Conservation (phyloP, 2,329 filamentous ascomycete species). For the Bipolaris sorokiniana region DNA sequence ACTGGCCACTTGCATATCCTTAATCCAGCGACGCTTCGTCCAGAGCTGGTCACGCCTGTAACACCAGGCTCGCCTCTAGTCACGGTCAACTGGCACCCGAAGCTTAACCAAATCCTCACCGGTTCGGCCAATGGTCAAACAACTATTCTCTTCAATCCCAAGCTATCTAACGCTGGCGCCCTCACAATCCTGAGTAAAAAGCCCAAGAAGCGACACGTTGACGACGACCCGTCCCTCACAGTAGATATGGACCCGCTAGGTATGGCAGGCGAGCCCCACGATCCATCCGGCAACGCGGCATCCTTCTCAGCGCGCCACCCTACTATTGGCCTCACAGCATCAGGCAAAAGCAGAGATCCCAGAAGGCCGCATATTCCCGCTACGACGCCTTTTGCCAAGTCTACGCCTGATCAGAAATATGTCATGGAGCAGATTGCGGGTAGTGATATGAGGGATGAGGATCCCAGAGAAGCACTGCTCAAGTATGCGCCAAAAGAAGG, state of each 20-base stretch:
- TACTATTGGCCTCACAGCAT: slow-evolving; percentile 76
- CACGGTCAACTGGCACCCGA: slow-evolving; percentile 87
- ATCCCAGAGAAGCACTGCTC: slow-evolving; percentile 88
- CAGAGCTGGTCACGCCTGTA: slow-evolving; percentile 87
- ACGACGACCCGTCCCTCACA: slow-evolving; percentile 87
- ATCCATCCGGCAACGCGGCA: slow-evolving; percentile 60
- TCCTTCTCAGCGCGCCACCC: slow-evolving; percentile 67
- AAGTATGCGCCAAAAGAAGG: slow-evolving; percentile 95
- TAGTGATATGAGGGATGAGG: slow-evolving; percentile 92
- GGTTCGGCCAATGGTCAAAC: slow-evolving; percentile 90
- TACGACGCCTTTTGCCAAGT: slow-evolving; percentile 88
- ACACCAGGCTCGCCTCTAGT: slow-evolving; percentile 84
- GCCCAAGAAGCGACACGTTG: slow-evolving; percentile 92
- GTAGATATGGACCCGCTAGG: slow-evolving; percentile 74
- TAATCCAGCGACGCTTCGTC: slow-evolving; percentile 85
- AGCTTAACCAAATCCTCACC: slow-evolving; percentile 94
- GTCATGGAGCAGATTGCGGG: slow-evolving; percentile 88
- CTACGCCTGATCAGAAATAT: slow-evolving; percentile 85
- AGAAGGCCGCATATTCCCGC: slow-evolving; percentile 82
- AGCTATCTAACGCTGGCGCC: slow-evolving; percentile 79
- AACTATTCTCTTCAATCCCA: slow-evolving; percentile 88
- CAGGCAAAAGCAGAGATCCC: slow-evolving; percentile 78
- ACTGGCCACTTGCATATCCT: slow-evolving; percentile 89
- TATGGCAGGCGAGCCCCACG: slow-evolving; percentile 82
- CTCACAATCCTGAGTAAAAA: slow-evolving; percentile 90